These are phyloP conservation scores for Penicillium sp. DNA, from an alignment of 2,329 filamentous ascomycete species.

Conservation along the genomic window DNA sequence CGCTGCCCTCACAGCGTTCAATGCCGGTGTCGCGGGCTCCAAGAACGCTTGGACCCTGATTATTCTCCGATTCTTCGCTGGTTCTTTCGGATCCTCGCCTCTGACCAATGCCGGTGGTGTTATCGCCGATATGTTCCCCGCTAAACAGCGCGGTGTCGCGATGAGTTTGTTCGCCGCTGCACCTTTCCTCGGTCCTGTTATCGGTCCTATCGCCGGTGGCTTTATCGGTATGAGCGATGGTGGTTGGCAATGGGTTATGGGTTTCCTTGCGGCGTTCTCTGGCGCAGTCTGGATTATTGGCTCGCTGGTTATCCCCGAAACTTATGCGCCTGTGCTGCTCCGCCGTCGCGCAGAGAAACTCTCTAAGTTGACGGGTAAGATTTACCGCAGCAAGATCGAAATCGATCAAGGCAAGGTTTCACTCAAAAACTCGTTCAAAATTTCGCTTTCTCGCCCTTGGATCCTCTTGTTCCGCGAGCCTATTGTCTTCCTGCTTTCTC, in stretches of 20 bases:
- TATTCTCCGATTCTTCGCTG: constrained; percentile 65
- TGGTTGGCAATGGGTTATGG: constrained; percentile 33
- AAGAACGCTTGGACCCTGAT: constrained; percentile 61
- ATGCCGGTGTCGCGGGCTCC: constrained; percentile 58
- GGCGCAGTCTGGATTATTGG: constrained; percentile 32
- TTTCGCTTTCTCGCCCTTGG: constrained; percentile 32
- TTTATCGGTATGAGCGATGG: constrained; percentile 33
- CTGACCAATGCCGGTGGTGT: constrained; percentile 48
- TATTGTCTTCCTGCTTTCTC: constrained; percentile 33
- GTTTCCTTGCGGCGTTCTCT: constrained; percentile 32
- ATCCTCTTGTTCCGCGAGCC: constrained; percentile 33
- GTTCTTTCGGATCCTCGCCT: constrained; percentile 60
- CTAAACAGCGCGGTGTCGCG: constrained; percentile 56
- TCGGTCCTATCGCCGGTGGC: constrained; percentile 33
- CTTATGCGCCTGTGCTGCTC: constrained; percentile 34
- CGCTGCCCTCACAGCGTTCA: constrained; percentile 59
- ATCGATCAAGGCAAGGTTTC: constrained; percentile 26
- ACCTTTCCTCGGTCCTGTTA: constrained; percentile 58
- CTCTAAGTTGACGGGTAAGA: constrained; percentile 27
- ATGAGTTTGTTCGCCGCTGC: constrained; percentile 67
- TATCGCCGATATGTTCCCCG: constrained; percentile 61
- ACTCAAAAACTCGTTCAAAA: constrained; percentile 23
- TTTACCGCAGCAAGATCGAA: constrained; percentile 29
- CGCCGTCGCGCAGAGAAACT: constrained; percentile 29
- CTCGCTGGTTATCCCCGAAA: constrained; percentile 28